A percentile compares a stretch with the other conserved stretches of the same genome.
These are phyloP conservation scores for Inga leiocalycina DNA, from an alignment of 306 rosid genomes.

Conservation along the genomic window DNA sequence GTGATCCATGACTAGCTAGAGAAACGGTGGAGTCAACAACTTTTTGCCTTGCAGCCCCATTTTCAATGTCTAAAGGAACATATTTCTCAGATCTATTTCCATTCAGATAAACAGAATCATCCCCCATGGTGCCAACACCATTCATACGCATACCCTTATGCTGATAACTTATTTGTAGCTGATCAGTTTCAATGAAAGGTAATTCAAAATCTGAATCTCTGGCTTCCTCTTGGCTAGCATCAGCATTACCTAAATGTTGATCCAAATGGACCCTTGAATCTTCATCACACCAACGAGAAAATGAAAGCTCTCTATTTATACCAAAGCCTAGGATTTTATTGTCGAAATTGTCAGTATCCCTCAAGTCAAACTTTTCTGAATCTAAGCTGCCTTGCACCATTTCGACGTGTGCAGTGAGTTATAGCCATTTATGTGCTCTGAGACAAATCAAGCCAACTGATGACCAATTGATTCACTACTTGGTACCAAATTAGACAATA, in stretches of 20 bases:
- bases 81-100: constrained; percentile 55
- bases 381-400: constrained; percentile 61
- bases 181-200: constrained; percentile 53
- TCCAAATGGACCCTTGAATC: constrained; percentile 50
- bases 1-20: constrained; percentile 41
- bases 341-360: constrained; percentile 32
- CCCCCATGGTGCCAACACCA: constrained; percentile 53
- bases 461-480: constrained; percentile 32
- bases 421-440: constrained; percentile 42
- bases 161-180: constrained; percentile 43
- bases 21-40: constrained; percentile 37
- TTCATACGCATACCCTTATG: constrained; percentile 49
- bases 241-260: constrained; percentile 38
- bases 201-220: constrained; percentile 61
- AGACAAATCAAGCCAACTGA: constrained; percentile 32
- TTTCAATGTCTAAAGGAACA: constrained; percentile 71
- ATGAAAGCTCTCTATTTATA: constrained; percentile 66
- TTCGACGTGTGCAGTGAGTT: constrained; percentile 45
- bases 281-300: constrained; percentile 74
- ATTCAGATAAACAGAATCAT: constrained; percentile 47
- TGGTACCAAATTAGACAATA: constrained; percentile 31
- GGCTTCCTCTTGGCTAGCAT: constrained; percentile 47
- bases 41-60: constrained; percentile 45
- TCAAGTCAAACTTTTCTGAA: constrained; percentile 43
- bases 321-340: constrained; percentile 46